Base-by-base conservation (phyloP, 2,329 filamentous ascomycete genomes). In the Zopfia rhizophila region DNA sequence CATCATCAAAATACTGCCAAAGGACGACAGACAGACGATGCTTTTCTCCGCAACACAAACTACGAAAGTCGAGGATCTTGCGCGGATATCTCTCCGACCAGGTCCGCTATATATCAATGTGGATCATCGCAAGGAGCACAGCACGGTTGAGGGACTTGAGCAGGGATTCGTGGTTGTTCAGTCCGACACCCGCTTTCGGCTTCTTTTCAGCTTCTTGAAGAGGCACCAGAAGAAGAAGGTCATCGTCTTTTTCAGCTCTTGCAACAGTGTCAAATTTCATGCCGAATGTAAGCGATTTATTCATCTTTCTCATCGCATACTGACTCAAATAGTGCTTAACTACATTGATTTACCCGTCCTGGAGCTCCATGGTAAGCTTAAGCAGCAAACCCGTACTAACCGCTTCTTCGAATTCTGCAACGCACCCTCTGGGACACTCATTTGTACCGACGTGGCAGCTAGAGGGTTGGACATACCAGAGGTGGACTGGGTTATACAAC, bases 21-120 rank as follows among this genome's bases (percentile, higher is more conserved):
- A 88, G 58, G 87, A 95, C 46, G 85, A 92, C 57, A 81, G 94
- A 49, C 93, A 97, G 74, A 97, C 92, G 0, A 94, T 96, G 87
- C 83, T 99, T n/a, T 99, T 99, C 80, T 97, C 91, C 11, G 94
- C 94, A 11, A 99, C 94, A 4, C 94, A 97, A 74, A 99, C 94
- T 3, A 97, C 93, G 44, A 97, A 99, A 76, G 94, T 99, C 58
- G 93, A 97, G 75, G 94, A 99, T 73, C 81, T 99, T 42, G 94
- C 94, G 1, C 83, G 94, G 54, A 96, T 99, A 68, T 99, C 94
- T 4, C 81, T 99, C 35, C 85, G 91, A 24, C 88, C 91, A 1
- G 92, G 93, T 2, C 94, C 94, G 2, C 78, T 99, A 10, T 97
- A 97, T 75, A 94, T 99, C 80, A 97, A 97, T 68, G 94, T 99